Conservation (phyloP, 2,329 filamentous ascomycete species). For the Colletotrichum caudatum region DNA sequence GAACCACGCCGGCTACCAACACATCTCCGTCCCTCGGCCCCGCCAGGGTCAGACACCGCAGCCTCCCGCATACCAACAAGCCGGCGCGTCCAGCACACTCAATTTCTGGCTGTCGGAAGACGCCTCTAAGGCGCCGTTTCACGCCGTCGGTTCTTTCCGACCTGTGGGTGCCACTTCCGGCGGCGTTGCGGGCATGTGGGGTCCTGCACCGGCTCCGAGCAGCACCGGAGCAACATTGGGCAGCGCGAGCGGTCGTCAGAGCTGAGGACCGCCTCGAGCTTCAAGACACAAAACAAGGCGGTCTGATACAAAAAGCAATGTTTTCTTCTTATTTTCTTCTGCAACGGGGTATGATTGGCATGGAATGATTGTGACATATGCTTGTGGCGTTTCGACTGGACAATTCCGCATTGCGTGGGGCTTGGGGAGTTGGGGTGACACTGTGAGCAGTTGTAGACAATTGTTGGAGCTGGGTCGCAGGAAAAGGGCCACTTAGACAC, state of each 20-base stretch:
- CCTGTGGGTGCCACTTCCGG: conserved; percentile 1
- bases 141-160: conserved; percentile 17
- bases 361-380: background rate
- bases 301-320: background rate
- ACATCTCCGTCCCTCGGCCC: conserved; percentile 15
- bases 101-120: conserved; percentile 27
- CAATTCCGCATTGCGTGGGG: too few species aligned
- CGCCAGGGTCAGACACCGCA: background rate
- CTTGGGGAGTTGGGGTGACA: background rate
- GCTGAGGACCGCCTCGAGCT: background rate
- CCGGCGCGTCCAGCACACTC: conserved; percentile 5
- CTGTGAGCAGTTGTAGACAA: background rate
- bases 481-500: too few species aligned
- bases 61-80: conserved; percentile 3
- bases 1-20: background rate
- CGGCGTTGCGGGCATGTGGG: conserved; percentile 1
- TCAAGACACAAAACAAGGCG: background rate
- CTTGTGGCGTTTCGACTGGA: background rate
- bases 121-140: conserved; percentile 6
- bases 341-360: background rate
- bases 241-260: conserved; percentile 11
- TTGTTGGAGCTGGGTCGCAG: background rate
- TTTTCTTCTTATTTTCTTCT: background rate
- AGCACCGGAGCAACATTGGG: conserved; percentile 25
- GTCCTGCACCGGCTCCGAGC: conserved; percentile 11